Base-by-base conservation (phyloP, 1,284 basidiomycete species). In the Bondarzewia mesenterica region DNA sequence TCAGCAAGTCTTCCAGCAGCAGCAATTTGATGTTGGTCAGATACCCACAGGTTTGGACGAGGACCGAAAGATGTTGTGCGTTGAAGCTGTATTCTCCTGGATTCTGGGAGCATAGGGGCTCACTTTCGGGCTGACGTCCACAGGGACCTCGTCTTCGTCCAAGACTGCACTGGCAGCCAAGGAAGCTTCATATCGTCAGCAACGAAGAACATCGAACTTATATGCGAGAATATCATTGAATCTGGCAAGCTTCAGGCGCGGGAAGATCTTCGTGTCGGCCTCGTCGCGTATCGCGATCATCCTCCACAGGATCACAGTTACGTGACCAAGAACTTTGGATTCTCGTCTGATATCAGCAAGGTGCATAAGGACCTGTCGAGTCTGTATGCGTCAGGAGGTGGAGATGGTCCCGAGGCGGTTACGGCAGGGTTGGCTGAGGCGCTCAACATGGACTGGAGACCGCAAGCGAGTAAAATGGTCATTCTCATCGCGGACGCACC, bases 141-240 rank as follows among this genome's bases (percentile, higher is more conserved):
- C 64, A 93, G 90, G 51, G 91, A 94, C 68, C 80, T 95, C 52
- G 86, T 81, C 60, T 93, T 81, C 69, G 81, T 95, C 22, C 89
- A 94, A 63, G 92, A 95, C 67, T 93, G 90, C 64, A 95, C 92
- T 2, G 92, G 92, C 14, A 87, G 83, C 58, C 87, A 90, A 60
- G 86, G 88, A 37, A 84, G 80, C 60, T 89, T 89, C 66, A 89
- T 88, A 54, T 77, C 84, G 14, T 88, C 89, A 46, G 93, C 94
- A n/a, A 95, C 94, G 6, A 91, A 89, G 72, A 98, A 99, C 69
- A 97, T 99, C 69, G 91, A 95, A 61, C 80, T 89, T 62, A 99
- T 99, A 61, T 96, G 93, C 65, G 89, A 89, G 50, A 86, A 92
- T 69, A 99, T 99, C 60, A 89, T 93, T 66, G 86, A 93, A 67